Conservation (phyloP, 345 rosid species). For the Pistacia atlantica region DNA sequence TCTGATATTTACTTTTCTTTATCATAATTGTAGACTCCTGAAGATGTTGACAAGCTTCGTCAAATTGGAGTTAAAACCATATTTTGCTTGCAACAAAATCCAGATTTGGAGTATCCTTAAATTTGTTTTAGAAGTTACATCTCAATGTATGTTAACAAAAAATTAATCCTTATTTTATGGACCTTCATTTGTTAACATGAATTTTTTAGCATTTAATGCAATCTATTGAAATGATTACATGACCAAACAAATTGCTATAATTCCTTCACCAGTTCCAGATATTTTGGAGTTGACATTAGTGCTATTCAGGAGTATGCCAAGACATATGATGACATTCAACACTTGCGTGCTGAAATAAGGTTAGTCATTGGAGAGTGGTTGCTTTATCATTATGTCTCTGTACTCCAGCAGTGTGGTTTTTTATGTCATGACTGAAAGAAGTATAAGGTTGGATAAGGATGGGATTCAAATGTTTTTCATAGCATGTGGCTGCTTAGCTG, state of each 20-base stretch:
- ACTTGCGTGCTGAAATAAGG: conserved; percentile 91
- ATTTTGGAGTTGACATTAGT: conserved; percentile 85
- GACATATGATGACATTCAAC: conserved; percentile 56
- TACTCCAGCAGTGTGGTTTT: conserved; percentile 3
- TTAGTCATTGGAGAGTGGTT: conserved; percentile 25
- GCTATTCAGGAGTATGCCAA: conserved; percentile 76
- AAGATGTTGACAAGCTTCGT: conserved; percentile 86
- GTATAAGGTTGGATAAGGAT: no score
- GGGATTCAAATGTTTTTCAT: background rate
- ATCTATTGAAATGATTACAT: background rate
- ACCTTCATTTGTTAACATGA: conserved; percentile 3
- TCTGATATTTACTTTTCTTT: conserved; percentile 13
- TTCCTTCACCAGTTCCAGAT: conserved; percentile 66
- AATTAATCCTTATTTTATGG: background rate
- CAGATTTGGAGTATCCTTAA: conserved; percentile 92
- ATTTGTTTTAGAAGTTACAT: conserved; percentile 17
- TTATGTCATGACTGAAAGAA: background rate
- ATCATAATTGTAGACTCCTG: conserved; percentile 56
- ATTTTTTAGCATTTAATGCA: conserved; percentile 3
- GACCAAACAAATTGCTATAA: background rate
- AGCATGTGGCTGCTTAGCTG: no score
- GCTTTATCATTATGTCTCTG: conserved; percentile 12
- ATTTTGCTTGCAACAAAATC: conserved; percentile 90
- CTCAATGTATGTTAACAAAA: conserved; percentile 8
- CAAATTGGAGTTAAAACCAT: conserved; percentile 85